Evolutionary conservation across 768 basidiomycete genomes (phyloP).

Genomic region (Phlebiopsis gigantea): DNA sequence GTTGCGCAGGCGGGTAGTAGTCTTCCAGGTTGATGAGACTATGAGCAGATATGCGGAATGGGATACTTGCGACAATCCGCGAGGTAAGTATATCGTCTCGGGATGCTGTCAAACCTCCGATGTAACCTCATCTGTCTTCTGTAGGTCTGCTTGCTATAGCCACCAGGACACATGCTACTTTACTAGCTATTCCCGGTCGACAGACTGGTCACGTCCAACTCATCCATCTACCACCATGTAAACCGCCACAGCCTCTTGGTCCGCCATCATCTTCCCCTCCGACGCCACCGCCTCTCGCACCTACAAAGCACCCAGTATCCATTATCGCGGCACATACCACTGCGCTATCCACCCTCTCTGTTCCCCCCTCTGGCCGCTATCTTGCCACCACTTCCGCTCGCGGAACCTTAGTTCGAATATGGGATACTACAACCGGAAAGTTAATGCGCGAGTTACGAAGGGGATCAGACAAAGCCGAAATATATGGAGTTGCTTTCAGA

Average conservation of each 20-base stretch:
- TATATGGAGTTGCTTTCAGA: conserved; percentile 86
- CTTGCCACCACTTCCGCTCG: conserved; percentile 80
- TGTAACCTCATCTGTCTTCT: neutral
- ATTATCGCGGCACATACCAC: conserved; percentile 84
- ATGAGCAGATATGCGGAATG: conserved; percentile 68
- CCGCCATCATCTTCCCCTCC: conserved; percentile 49
- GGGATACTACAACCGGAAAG: conserved; percentile 72
- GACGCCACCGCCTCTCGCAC: conserved; percentile 48
- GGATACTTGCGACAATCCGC: conserved; percentile 84
- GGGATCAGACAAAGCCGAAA: conserved; percentile 86
- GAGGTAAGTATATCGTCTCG: conserved; percentile 43
- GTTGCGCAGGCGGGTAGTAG: conserved; percentile 70
- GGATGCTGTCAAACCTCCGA: neutral
- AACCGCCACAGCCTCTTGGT: conserved; percentile 48
- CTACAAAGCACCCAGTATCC: conserved; percentile 61
- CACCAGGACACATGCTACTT: conserved; percentile 67
- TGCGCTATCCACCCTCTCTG: conserved; percentile 70
- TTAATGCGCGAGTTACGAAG: conserved; percentile 76
- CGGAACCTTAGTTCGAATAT: conserved; percentile 84
- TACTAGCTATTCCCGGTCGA: conserved; percentile 81
- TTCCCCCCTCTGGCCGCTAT: conserved; percentile 71
- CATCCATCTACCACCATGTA: conserved; percentile 78
- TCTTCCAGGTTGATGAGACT: conserved; percentile 64
- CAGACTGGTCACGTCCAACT: conserved; percentile 88
- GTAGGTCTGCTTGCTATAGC: conserved; percentile 79